Evolutionary conservation across 2,329 filamentous ascomycete species (phyloP).

Genomic region (Endothia cerciana): DNA sequence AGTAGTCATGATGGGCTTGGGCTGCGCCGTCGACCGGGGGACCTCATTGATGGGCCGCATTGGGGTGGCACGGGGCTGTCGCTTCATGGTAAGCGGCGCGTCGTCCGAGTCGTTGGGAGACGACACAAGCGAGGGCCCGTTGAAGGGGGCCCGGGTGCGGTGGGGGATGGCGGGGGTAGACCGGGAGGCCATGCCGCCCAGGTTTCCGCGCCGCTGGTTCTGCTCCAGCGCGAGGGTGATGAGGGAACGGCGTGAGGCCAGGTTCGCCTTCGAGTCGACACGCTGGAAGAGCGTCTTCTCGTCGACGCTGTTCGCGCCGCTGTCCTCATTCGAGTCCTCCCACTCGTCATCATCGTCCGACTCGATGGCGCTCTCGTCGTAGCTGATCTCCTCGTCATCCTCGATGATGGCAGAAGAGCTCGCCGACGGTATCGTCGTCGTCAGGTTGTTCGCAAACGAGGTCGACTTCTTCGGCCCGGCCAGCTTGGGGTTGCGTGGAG

Average conservation of each 20-base stretch:
- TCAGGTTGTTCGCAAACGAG: constrained; percentile 79
- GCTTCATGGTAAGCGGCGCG: constrained; percentile 67
- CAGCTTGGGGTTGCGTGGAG: constrained; percentile 47
- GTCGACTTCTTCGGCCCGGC: constrained; percentile 71
- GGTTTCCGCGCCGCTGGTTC: constrained; percentile 69
- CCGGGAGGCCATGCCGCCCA: constrained; percentile 71
- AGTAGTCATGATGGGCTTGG: constrained; percentile 71
- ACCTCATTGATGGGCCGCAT: constrained; percentile 64
- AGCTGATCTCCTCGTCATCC: constrained; percentile 62
- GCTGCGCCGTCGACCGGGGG: constrained; percentile 68
- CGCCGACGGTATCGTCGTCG: constrained; percentile 64
- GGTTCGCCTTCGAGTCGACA: constrained; percentile 83
- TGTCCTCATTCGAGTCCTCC: constrained; percentile 72
- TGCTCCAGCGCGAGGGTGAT: constrained; percentile 87
- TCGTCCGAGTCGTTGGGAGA: constrained; percentile 66
- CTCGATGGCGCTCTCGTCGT: constrained; percentile 82
- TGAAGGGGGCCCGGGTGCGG: constrained; percentile 56
- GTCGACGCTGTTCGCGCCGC: constrained; percentile 80
- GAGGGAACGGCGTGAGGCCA: constrained; percentile 84
- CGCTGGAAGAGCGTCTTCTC: constrained; percentile 84
- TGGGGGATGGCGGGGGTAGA: constrained; percentile 65
- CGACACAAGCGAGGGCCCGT: constrained; percentile 47
- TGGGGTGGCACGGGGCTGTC: constrained; percentile 52
- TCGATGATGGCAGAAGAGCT: constrained; percentile 43
- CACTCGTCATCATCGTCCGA: constrained; percentile 71